phyloP scores from a whole-genome alignment of 2,329 filamentous ascomycete genomes.

The Botrytis hyacinthi region DNA sequence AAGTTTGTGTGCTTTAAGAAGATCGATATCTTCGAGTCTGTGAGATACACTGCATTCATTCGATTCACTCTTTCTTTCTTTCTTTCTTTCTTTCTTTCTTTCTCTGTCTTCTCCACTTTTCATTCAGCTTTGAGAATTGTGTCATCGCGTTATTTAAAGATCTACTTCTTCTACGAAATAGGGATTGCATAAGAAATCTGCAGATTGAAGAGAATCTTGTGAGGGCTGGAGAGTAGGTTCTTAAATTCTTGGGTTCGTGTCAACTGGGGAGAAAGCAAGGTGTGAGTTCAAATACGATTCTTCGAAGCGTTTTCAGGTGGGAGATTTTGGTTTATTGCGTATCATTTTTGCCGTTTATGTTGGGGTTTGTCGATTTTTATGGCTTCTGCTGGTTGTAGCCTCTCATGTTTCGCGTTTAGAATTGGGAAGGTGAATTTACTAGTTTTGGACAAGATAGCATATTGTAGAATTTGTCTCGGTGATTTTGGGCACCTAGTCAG shows the following conservation, averaged over 20 bases:
- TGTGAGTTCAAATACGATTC: not conserved
- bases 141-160: not conserved
- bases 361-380: fast-evolving
- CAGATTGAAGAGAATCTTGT: not conserved
- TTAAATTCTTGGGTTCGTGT: fast-evolving
- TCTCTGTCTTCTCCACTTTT: not conserved
- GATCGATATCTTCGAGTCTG: not conserved
- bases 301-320: fast-evolving
- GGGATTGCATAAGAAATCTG: fast-evolving
- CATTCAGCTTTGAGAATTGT: fast-evolving
- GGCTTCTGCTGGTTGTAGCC: not conserved
- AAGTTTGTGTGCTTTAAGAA: not conserved
- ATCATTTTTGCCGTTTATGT: not conserved
- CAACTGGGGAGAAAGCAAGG: not conserved
- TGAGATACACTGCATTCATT: fast-evolving
- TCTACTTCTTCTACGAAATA: fast-evolving
- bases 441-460: not conserved
- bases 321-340: fast-evolving
- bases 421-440: not conserved
- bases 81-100: too few relatives aligned
- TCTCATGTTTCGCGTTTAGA: not conserved
- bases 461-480: not conserved
- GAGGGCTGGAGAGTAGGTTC: not conserved
- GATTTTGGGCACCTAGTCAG: not conserved
- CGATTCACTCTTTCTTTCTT: not conserved